A percentile compares a stretch with the other conserved stretches of the same genome.
These are phyloP conservation scores for Gnomoniopsis smithogilvyi DNA, from an alignment of 2,329 filamentous ascomycete genomes.

Conservation along the genomic window DNA sequence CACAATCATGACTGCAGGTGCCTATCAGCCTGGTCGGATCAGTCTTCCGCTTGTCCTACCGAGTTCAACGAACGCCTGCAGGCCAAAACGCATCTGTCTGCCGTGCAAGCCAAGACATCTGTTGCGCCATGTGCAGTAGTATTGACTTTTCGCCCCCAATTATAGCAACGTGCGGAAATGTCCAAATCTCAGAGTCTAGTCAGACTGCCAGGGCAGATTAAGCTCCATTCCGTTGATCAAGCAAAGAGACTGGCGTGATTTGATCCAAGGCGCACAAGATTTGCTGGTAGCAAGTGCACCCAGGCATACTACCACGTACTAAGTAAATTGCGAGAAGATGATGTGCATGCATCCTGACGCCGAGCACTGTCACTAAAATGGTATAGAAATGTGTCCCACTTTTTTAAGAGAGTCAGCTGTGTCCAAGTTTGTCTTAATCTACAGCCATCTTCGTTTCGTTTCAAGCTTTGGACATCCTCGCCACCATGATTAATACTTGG, in stretches of 20 bases:
- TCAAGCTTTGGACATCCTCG: background rate
- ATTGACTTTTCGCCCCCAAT: background rate
- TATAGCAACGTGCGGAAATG: background rate
- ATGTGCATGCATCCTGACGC: conserved; percentile 4
- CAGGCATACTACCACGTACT: too few relatives aligned
- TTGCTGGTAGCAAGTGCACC: too few relatives aligned
- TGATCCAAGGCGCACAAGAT: background rate
- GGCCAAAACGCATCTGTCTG: background rate
- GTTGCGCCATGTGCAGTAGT: background rate
- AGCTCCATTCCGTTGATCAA: background rate
- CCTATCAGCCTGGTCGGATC: background rate
- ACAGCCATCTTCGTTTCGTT: conserved; percentile 6
- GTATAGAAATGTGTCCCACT: too few relatives aligned
- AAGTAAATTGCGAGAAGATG: background rate
- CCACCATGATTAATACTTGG: background rate
- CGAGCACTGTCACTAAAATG: background rate
- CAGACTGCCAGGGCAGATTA: background rate
- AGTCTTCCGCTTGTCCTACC: background rate
- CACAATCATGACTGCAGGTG: too few relatives aligned
- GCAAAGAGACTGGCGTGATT: background rate
- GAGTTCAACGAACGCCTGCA: background rate
- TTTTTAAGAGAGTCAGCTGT: background rate
- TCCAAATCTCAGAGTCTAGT: background rate
- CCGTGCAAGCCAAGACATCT: conserved; percentile 1
- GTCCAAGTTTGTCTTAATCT: conserved; percentile 3